Evolutionary conservation across 441 rosid genomes (phyloP).

Genomic region (Gossypium laxum): DNA sequence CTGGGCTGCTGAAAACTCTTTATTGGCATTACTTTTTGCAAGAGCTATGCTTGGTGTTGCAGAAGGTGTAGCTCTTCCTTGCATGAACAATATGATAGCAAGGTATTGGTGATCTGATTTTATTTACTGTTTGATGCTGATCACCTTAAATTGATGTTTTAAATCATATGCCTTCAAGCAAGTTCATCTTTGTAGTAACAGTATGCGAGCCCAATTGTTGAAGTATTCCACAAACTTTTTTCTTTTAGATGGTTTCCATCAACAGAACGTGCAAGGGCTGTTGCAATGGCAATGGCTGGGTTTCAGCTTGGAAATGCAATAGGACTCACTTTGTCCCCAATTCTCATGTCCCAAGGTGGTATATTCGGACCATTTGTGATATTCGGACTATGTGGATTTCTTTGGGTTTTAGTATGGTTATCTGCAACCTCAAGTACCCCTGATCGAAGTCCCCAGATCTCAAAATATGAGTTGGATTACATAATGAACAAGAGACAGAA

Average conservation of each 20-base stretch:
- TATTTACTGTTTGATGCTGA: conserved; percentile 17
- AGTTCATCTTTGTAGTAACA: conserved; percentile 17
- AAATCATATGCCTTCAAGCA: neutral
- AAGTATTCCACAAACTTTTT: conserved; percentile 27
- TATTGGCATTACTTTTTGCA: conserved; percentile 56
- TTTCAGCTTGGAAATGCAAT: conserved; percentile 86
- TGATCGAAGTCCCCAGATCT: conserved; percentile 62
- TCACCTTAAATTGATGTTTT: neutral
- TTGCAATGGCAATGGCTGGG: conserved; percentile 89
- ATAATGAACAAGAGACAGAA: conserved; percentile 40
- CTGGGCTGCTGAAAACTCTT: conserved; percentile 79
- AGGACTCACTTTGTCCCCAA: conserved; percentile 76
- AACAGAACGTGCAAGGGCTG: conserved; percentile 86
- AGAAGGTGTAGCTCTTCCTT: conserved; percentile 93
- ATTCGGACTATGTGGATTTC: conserved; percentile 80
- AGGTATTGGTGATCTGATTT: conserved; percentile 38
- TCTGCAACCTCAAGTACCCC: conserved; percentile 72
- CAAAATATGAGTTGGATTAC: conserved; percentile 66
- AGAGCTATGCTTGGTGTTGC: conserved; percentile 77
- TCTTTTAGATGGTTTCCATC: conserved; percentile 82
- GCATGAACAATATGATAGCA: conserved; percentile 92
- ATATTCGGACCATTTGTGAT: conserved; percentile 85
- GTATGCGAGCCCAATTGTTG: conserved; percentile 26
- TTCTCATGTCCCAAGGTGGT: conserved; percentile 80
- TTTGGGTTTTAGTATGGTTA: conserved; percentile 86